These are phyloP conservation scores for Curvularia lunata DNA, from an alignment of 2,329 filamentous ascomycete species.

Conservation along the genomic window DNA sequence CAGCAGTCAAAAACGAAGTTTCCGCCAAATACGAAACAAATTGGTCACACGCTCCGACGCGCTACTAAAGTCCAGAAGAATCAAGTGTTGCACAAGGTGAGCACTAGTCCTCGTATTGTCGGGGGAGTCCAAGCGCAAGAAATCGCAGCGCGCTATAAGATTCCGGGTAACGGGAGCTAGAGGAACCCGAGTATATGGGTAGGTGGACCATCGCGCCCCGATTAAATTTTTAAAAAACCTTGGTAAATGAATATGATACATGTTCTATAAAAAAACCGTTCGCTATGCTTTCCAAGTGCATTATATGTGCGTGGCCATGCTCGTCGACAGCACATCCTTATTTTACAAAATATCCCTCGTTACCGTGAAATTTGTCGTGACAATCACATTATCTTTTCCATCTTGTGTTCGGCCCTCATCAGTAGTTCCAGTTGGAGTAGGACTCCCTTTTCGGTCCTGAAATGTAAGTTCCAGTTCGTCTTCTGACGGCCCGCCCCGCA, in stretches of 20 bases:
- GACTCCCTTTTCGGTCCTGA: conserved; percentile 21
- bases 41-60: background rate
- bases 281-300: background rate
- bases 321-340: background rate
- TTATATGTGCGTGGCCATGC: background rate
- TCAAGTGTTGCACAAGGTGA: background rate
- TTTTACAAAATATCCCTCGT: conserved; percentile 16
- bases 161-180: background rate
- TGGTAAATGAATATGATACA: background rate
- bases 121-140: background rate
- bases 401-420: conserved; percentile 12
- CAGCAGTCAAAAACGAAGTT: background rate
- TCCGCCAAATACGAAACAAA: background rate
- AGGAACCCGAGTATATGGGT: background rate
- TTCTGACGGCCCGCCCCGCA: conserved; percentile 18
- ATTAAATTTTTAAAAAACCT: background rate
- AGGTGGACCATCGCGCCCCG: background rate
- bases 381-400: conserved; percentile 23
- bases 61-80: background rate
- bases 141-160: background rate
- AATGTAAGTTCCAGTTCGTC: conserved; percentile 29
- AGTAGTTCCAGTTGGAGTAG: conserved; percentile 13
- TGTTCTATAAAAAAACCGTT: background rate
- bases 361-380: conserved; percentile 22
- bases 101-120: background rate